A percentile compares a stretch with the other conserved stretches of the same genome.
phyloP scores from a whole-genome alignment of 2,329 filamentous ascomycete genomes.

The Venturia effusa region DNA sequence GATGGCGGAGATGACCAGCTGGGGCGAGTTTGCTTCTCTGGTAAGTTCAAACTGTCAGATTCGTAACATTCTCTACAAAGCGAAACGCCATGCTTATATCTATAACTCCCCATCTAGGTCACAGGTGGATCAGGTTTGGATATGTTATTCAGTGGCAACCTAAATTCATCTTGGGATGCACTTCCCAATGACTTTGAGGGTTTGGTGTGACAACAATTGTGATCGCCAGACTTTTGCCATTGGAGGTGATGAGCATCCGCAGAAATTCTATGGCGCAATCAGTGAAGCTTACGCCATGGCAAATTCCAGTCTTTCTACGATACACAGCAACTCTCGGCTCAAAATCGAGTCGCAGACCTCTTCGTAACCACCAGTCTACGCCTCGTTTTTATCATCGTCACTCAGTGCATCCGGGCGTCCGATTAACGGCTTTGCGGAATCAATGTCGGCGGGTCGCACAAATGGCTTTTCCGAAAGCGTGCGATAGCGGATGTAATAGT shows the following conservation, averaged over 20 bases:
- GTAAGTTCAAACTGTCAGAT: slow-evolving; percentile 19
- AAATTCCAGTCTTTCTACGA: too few species aligned
- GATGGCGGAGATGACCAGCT: slow-evolving; percentile 26
- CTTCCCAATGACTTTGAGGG: not conserved
- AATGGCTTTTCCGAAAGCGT: not conserved
- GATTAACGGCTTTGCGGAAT: too few species aligned
- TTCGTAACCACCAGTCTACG: too few species aligned
- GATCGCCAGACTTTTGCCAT: not conserved
- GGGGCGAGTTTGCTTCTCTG: slow-evolving; percentile 28
- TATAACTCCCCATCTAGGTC: not conserved
- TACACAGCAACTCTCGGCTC: too few species aligned
- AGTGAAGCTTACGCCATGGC: too few species aligned
- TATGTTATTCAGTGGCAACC: not conserved
- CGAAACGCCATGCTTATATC: not conserved
- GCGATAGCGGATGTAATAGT: not conserved
- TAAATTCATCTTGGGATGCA: not conserved
- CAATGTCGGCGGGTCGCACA: not conserved
- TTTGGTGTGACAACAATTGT: not conserved
- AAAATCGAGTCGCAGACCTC: too few species aligned
- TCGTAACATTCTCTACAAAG: not conserved
- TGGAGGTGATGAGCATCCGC: too few species aligned
- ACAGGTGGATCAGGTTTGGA: not conserved
- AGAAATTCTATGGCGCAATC: too few species aligned
- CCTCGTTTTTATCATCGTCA: too few species aligned
- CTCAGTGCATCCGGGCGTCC: too few species aligned